phyloP scores from a whole-genome alignment of 2,329 filamentous ascomycete genomes.

The Trichoderma atroviride region DNA sequence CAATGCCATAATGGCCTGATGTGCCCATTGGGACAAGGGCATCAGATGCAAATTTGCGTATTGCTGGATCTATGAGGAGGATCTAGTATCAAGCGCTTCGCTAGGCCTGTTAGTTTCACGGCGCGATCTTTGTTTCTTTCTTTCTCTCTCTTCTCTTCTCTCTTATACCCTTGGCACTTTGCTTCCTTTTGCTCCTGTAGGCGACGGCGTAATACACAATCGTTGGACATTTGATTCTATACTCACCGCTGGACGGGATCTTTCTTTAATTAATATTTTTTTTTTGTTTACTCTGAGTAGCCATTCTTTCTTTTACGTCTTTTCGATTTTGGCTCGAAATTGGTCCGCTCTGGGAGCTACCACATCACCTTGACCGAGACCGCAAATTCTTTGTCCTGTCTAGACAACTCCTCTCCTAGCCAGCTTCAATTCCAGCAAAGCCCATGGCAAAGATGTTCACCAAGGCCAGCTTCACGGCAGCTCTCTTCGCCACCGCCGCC shows the following conservation, averaged over 20 bases:
- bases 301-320: not conserved
- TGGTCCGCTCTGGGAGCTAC: not conserved
- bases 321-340: not conserved
- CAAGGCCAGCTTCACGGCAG: conserved; percentile 14
- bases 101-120: conserved; percentile 12
- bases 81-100: conserved; percentile 7
- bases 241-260: conserved; percentile 24
- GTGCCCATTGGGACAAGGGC: not conserved
- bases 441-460: conserved; percentile 17
- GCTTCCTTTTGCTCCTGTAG: not conserved
- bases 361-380: not conserved
- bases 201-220: conserved; percentile 8
- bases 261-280: conserved; percentile 4
- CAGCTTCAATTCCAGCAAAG: not conserved
- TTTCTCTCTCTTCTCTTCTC: not conserved
- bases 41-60: not conserved
- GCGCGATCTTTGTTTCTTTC: not conserved
- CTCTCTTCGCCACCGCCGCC: conserved; percentile 14
- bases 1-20: conserved; percentile 22
- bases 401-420: not conserved
- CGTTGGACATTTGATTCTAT: conserved; percentile 4
- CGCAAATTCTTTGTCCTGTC: not conserved
- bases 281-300: not conserved
- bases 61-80: conserved; percentile 12
- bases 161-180: not conserved